phyloP scores from a whole-genome alignment of 768 basidiomycete genomes.

The Kwoniella dendrophila region DNA sequence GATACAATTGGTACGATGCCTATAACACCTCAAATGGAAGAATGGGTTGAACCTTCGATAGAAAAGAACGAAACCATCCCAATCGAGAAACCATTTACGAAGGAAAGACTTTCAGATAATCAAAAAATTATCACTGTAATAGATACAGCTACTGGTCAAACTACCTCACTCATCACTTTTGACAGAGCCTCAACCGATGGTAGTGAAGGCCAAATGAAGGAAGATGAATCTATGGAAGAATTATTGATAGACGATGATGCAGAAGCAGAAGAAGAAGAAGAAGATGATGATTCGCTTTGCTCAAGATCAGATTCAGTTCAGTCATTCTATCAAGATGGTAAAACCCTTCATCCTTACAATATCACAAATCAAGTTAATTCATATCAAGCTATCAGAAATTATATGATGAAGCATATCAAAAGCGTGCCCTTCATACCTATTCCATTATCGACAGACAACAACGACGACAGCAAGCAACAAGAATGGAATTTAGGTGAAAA shows the following conservation, averaged over 20 bases:
- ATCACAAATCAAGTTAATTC: too few relatives aligned
- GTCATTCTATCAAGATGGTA: too few relatives aligned
- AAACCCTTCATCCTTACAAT: too few relatives aligned
- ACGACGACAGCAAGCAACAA: background rate
- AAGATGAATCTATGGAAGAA: background rate
- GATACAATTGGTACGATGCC: slow-evolving; percentile 11
- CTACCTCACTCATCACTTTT: too few relatives aligned
- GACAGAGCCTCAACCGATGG: too few relatives aligned
- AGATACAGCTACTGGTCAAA: background rate
- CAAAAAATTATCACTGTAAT: background rate
- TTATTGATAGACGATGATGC: background rate
- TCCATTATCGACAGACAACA: background rate
- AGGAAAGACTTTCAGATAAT: too few relatives aligned
- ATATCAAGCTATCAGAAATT: background rate
- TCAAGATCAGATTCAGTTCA: too few relatives aligned
- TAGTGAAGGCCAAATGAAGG: background rate
- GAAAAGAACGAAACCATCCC: background rate
- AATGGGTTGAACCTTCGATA: background rate
- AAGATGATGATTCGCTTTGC: background rate
- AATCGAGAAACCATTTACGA: too few relatives aligned
- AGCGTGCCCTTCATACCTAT: slow-evolving; percentile 1
- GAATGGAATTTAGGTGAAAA: slow-evolving; percentile 8
- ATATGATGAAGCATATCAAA: background rate
- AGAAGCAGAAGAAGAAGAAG: background rate
- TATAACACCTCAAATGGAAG: slow-evolving; percentile 15